These are phyloP conservation scores for Podospora pseudopauciseta DNA, from an alignment of 495 filamentous ascomycete genomes.

Conservation along the genomic window DNA sequence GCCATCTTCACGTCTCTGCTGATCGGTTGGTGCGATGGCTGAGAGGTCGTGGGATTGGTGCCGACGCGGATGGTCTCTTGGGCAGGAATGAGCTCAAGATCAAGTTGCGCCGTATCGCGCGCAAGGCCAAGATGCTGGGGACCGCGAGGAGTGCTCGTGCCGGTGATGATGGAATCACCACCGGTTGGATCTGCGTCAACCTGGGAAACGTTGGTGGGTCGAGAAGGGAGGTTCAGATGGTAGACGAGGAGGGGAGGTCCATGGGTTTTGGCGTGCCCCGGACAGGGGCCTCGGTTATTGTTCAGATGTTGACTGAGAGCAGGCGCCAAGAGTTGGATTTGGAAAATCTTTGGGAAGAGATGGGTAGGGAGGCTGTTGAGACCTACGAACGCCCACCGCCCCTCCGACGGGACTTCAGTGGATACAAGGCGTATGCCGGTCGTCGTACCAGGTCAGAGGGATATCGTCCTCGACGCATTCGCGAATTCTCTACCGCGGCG, in stretches of 20 bases:
- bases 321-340: conserved; percentile 80
- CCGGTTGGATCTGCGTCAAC: conserved; percentile 95
- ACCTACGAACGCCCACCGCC: conserved; percentile 7
- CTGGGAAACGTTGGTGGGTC: conserved; percentile 62
- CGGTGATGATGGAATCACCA: conserved; percentile 74
- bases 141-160: conserved; percentile 46
- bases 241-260: conserved; percentile 46
- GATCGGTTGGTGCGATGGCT: conserved; percentile 87
- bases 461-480: not conserved
- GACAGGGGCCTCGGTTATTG: conserved; percentile 61
- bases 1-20: conserved; percentile 88
- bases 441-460: not conserved
- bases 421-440: not conserved
- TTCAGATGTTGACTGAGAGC: conserved; percentile 86
- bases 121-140: conserved; percentile 70
- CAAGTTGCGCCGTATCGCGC: conserved; percentile 74
- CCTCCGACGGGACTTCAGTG: not conserved
- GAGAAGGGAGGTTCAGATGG: conserved; percentile 39
- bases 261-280: conserved; percentile 71
- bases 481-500: not conserved
- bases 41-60: conserved; percentile 64
- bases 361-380: conserved; percentile 23
- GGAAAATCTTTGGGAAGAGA: conserved; percentile 69
- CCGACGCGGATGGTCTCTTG: conserved; percentile 81
- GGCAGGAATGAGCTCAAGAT: conserved; percentile 89